Base-by-base conservation (phyloP, 345 rosid genomes). In the Lepidium aucheri region DNA sequence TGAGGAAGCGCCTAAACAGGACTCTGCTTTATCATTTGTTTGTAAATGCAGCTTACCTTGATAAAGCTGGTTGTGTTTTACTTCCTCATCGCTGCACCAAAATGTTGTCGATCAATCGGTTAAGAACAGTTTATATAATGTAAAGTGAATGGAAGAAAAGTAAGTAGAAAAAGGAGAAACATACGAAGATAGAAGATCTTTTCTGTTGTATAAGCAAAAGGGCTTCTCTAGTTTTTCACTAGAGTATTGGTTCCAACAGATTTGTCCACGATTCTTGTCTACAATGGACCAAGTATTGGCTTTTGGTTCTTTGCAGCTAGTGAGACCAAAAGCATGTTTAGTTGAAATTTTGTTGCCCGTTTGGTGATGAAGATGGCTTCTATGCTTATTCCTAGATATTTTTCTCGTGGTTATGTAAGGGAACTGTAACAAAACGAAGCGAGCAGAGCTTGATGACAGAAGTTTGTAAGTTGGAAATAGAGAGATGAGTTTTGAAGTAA, bases 1-100 rank as follows among this genome's bases (percentile, higher is more conserved):
- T 0, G 86, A 83, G 62, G 97, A 85, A 74, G 88, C 94, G 39
- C 81, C 88, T 70, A 90, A 74, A 74, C 99, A 94, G 43, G 77
- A 75, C 44, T 82, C 85, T 74, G 79, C 60, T 17, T 79, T 80
- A 46, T 76, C 85, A 73, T 66, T 77, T 43, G 89, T 79, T 53
- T 80, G 80, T 45, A 85, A 77, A 64, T 77, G 86, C 40, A 81
- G 81, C 50, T 77, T 74, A 40, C 76, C 80, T 60, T 74, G 76
- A 39, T 69, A 68, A 53, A 74, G 73, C 62, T 78, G 70, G 72
- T 70, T 60, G 63, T 74, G 73, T 49, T 72, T 80, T 5, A 46
- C 64, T 74, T 78, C 83, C 69, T 82, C 86, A 53, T 78, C 78
- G 53, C 99, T 94, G 62, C 43, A 77, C 64, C 69, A 65, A 44